Percentiles rank a stretch among this genome's conserved stretches.
These are phyloP conservation scores for Chaetomium globosum DNA, from an alignment of 2,329 filamentous ascomycete genomes.

Conservation along the genomic window DNA sequence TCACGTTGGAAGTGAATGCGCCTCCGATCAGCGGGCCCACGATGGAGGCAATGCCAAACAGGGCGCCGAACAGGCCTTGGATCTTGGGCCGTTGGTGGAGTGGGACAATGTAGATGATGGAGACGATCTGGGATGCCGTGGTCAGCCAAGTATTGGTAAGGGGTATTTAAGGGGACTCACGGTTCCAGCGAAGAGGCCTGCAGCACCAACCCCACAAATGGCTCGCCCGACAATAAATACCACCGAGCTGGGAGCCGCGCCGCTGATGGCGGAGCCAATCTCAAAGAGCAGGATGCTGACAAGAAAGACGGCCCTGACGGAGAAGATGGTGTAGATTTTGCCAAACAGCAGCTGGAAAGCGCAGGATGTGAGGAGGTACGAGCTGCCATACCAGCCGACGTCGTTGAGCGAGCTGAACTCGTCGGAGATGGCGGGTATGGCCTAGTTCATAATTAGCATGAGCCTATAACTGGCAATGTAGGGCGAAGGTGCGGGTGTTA, in stretches of 20 bases:
- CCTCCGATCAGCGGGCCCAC: slow-evolving; percentile 44
- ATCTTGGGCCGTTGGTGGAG: slow-evolving; percentile 40
- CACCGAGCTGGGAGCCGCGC: slow-evolving; percentile 41
- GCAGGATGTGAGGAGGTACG: slow-evolving; percentile 37
- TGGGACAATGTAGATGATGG: slow-evolving; percentile 42
- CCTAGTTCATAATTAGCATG: slow-evolving; percentile 13
- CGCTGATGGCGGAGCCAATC: slow-evolving; percentile 43
- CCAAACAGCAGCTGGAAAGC: slow-evolving; percentile 43
- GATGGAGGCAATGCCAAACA: slow-evolving; percentile 43
- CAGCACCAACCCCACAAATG: slow-evolving; percentile 43
- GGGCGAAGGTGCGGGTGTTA: background rate
- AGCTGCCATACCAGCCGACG: slow-evolving; percentile 31
- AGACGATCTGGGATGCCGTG: slow-evolving; percentile 31
- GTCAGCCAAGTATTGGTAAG: background rate
- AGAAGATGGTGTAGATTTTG: slow-evolving; percentile 43
- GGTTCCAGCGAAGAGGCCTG: slow-evolving; percentile 41
- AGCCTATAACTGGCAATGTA: background rate
- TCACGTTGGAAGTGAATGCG: slow-evolving; percentile 43
- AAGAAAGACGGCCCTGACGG: slow-evolving; percentile 37
- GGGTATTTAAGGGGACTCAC: slow-evolving; percentile 6
- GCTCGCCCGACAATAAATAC: slow-evolving; percentile 44
- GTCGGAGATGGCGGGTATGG: slow-evolving; percentile 32
- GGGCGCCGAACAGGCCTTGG: slow-evolving; percentile 41
- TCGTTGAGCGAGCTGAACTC: slow-evolving; percentile 31
- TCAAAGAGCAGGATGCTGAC: slow-evolving; percentile 40